Evolutionary conservation across 1,284 basidiomycete genomes (phyloP).

Genomic region (Hemileia vastatrix): DNA sequence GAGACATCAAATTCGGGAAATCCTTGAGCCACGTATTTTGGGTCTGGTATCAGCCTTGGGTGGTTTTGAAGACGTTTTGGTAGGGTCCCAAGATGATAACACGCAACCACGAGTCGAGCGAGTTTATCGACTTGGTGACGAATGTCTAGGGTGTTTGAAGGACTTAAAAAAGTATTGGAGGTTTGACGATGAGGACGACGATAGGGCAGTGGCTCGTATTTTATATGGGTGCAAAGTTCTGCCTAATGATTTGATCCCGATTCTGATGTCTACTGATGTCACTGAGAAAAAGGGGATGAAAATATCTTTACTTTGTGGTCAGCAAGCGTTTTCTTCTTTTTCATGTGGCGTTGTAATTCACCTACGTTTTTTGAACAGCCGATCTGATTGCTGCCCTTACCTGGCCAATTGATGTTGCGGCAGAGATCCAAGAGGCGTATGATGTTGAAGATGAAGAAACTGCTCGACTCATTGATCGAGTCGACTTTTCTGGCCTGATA

Average conservation of each 20-base stretch:
- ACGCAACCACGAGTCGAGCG: neutral
- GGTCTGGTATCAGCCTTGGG: constrained; percentile 29
- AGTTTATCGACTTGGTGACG: neutral
- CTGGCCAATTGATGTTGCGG: constrained; percentile 88
- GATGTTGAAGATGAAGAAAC: constrained; percentile 37
- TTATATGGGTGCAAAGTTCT: constrained; percentile 74
- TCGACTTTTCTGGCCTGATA: constrained; percentile 75
- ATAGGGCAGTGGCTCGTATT: constrained; percentile 81
- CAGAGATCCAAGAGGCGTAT: constrained; percentile 79
- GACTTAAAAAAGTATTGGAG: constrained; percentile 90
- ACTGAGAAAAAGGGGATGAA: constrained; percentile 65
- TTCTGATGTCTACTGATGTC: constrained; percentile 54
- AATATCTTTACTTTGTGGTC: constrained; percentile 67
- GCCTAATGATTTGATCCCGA: constrained; percentile 71
- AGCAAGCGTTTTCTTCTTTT: constrained; percentile 27
- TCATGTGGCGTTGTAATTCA: neutral
- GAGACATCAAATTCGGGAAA: neutral
- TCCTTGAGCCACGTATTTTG: constrained; percentile 14
- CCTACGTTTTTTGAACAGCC: constrained; percentile 39
- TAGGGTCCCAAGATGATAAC: constrained; percentile 24
- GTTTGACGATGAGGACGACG: constrained; percentile 87
- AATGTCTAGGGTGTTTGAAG: constrained; percentile 60
- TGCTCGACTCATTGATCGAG: constrained; percentile 60
- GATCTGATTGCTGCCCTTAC: constrained; percentile 90
- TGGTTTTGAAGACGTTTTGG: constrained; percentile 30